Evolutionary conservation across 805 yeast species (phyloP), one percentile per base, ranked within the genome.

Genomic region (Myxozyma monticola): DNA sequence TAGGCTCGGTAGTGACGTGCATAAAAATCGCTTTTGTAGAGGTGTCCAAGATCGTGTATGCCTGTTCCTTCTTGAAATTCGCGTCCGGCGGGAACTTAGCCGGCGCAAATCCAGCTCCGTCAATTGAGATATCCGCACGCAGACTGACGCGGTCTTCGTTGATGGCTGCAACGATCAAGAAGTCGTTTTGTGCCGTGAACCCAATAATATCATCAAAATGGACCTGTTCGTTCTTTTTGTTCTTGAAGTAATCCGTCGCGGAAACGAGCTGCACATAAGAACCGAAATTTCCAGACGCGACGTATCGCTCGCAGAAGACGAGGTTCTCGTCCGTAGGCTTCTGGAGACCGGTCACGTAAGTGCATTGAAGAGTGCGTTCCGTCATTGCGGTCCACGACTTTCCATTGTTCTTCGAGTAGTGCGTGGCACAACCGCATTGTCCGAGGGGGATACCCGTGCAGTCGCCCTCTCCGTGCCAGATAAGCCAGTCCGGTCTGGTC

Each of bases 1-100:
- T 74, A 17, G 70, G 63, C 59, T 74, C 73, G 0, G 90, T 84
- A 2, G 96, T 86, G 6, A 89, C 85, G 65, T 88, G 97, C 68
- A 93, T 63, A 67, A 89, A 85, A 3, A 93, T 73, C 1, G 95
- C 79, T 28, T 83, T 78, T 0, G 88, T 75, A 24, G 76, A 76
- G 0, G 91, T 80, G 34, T 87, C 88, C 36, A 93, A 71, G 21
- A 91, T 76, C 0, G 96, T 90, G 68, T 87, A 89, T 0, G 88
- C 86, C 52, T 78, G 80, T 56, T 82, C 83, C 30, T 75, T 72
- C 37, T 78, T 78, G 21, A 84, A 80, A 5, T 76, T 69, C 59
- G 85, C 72, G 57, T 75, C 70, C 31, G 79, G 77, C 1, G 99
- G 98, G 68, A 88, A 84, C 51, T 77, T 74, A 0, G 93, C 93